Percentiles rank a stretch among this genome's conserved stretches.
Evolutionary conservation across 1,284 basidiomycete genomes (phyloP).

Genomic region (Puccinia polysora): DNA sequence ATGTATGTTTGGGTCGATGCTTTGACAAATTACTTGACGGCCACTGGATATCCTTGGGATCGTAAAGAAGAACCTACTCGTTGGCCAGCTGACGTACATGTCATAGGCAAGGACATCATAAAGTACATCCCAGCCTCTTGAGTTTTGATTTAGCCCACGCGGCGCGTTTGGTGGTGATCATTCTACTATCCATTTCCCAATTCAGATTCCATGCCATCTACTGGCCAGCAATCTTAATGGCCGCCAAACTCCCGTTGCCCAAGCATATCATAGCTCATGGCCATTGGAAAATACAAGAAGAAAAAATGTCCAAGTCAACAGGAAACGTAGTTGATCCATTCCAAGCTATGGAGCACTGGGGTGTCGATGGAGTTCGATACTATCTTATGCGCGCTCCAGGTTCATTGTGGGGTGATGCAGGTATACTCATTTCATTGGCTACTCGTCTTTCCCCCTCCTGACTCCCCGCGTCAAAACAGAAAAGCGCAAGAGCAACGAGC

Average conservation of each 20-base stretch:
- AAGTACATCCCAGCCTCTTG: constrained; percentile 40
- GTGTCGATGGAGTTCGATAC: constrained; percentile 50
- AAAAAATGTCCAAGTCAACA: constrained; percentile 52
- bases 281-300: constrained; percentile 53
- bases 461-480: background rate
- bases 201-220: constrained; percentile 52
- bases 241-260: constrained; percentile 49
- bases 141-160: no score
- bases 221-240: constrained; percentile 53
- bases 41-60: constrained; percentile 50
- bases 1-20: constrained; percentile 54
- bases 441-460: constrained; percentile 46
- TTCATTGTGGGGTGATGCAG: constrained; percentile 49
- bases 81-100: constrained; percentile 53
- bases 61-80: background rate
- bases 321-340: constrained; percentile 53
- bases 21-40: constrained; percentile 52
- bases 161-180: no score
- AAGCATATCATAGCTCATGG: constrained; percentile 51
- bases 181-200: background rate
- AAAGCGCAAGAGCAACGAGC: background rate
- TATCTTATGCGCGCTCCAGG: constrained; percentile 52
- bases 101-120: constrained; percentile 53
- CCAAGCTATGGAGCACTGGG: constrained; percentile 48
- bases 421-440: constrained; percentile 19